phyloP scores from a whole-genome alignment of 78 protist species.

The Isochrysis galbana region DNA sequence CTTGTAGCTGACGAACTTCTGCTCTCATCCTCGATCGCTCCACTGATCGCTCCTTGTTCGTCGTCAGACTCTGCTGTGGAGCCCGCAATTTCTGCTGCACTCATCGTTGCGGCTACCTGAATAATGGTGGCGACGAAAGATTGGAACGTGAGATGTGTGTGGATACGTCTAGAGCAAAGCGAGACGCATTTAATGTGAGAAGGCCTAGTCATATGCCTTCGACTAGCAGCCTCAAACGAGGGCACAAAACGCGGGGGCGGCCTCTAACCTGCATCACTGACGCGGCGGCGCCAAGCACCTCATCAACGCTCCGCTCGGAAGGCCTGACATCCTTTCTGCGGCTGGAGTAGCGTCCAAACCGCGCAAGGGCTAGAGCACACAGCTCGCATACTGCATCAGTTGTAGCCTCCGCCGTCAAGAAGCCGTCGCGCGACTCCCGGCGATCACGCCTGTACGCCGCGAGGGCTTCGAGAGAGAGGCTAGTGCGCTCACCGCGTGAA shows the following conservation, averaged over 20 bases:
- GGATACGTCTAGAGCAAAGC: no score
- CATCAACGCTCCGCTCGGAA: neutral
- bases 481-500: neutral
- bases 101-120: no score
- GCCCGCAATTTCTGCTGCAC: no score
- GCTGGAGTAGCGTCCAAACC: neutral
- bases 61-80: no score
- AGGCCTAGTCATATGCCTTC: no score
- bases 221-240: no score
- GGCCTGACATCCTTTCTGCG: neutral
- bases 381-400: neutral
- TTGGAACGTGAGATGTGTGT: no score
- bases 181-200: no score
- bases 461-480: neutral
- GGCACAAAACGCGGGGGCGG: neutral
- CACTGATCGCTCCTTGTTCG: no score
- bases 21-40: no score
- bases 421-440: neutral
- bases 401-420: neutral
- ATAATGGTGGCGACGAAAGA: no score
- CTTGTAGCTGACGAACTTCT: no score
- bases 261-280: neutral
- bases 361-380: neutral
- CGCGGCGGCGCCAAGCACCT: neutral
- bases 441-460: neutral